A percentile compares a stretch with the other conserved stretches of the same genome.
Evolutionary conservation across 2,329 filamentous ascomycete genomes (phyloP).

Genomic region (Dothiorella sarmentorum): DNA sequence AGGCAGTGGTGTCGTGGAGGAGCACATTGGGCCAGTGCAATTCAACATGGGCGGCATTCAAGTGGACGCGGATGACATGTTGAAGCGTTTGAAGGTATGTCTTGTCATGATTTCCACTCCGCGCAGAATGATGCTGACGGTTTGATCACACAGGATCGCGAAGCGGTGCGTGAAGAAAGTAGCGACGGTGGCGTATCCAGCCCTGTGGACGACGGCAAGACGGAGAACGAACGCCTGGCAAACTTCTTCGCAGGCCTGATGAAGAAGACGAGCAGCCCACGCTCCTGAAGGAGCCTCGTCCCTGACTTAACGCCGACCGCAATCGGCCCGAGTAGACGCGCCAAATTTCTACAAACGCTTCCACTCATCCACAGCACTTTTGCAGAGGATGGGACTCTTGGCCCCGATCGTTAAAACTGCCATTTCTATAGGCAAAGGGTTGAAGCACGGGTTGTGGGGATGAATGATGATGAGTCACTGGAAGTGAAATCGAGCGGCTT

Average conservation of each 20-base stretch:
- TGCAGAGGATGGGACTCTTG: background rate
- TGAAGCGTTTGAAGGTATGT: slow-evolving; percentile 75
- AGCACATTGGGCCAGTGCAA: slow-evolving; percentile 86
- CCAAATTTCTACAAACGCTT: background rate
- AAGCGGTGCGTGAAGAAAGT: slow-evolving; percentile 32
- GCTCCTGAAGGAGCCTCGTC: background rate
- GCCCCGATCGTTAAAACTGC: background rate
- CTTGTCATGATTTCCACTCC: background rate
- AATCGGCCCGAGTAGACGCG: background rate
- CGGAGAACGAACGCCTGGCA: slow-evolving; percentile 39
- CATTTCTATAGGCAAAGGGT: background rate
- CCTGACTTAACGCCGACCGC: background rate
- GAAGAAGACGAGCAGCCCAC: slow-evolving; percentile 22
- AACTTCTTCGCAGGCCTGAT: slow-evolving; percentile 40
- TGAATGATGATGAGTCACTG: background rate
- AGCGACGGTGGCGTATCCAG: slow-evolving; percentile 27
- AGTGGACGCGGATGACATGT: slow-evolving; percentile 90
- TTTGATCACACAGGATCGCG: slow-evolving; percentile 30
- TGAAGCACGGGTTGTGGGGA: background rate
- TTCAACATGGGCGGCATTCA: slow-evolving; percentile 99
- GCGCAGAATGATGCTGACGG: background rate
- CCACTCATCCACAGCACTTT: background rate
- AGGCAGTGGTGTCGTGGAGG: slow-evolving; percentile 38
- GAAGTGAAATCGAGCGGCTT: background rate
- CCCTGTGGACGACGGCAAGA: slow-evolving; percentile 29